A percentile compares a stretch with the other conserved stretches of the same genome.
Evolutionary conservation across 306 rosid species (phyloP).

Genomic region (Albizia julibrissin): DNA sequence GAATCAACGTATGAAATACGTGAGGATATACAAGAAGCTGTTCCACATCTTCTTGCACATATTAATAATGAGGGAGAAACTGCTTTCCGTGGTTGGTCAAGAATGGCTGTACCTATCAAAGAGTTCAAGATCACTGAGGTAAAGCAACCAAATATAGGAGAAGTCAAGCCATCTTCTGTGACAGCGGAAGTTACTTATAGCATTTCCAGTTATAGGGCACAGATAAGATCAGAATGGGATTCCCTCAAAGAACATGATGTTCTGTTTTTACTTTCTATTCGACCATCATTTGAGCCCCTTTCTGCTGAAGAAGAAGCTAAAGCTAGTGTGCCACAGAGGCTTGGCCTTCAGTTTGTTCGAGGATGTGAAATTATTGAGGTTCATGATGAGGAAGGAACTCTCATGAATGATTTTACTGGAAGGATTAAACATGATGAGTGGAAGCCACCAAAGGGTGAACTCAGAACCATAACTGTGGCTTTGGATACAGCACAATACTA

Average conservation of each 20-base stretch:
- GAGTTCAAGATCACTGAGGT: slow-evolving; percentile 82
- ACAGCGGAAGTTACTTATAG: slow-evolving; percentile 85
- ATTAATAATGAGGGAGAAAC: slow-evolving; percentile 86
- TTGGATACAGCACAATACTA: slow-evolving; percentile 97
- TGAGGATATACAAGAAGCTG: slow-evolving; percentile 95
- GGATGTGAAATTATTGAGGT: slow-evolving; percentile 95
- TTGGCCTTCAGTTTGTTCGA: slow-evolving; percentile 90
- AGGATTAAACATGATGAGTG: slow-evolving; percentile 93
- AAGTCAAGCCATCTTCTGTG: slow-evolving; percentile 94
- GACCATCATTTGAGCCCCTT: slow-evolving; percentile 91
- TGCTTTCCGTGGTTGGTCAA: slow-evolving; percentile 98
- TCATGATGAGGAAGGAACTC: slow-evolving; percentile 89
- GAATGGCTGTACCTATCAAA: slow-evolving; percentile 95
- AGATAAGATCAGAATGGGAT: slow-evolving; percentile 95
- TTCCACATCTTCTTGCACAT: slow-evolving; percentile 92
- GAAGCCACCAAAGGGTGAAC: slow-evolving; percentile 98
- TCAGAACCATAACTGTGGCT: slow-evolving; percentile 95
- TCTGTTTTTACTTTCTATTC: slow-evolving; percentile 82
- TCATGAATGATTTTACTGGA: slow-evolving; percentile 97
- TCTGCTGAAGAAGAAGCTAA: slow-evolving; percentile 83
- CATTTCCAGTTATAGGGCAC: slow-evolving; percentile 88
- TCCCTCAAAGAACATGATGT: slow-evolving; percentile 96
- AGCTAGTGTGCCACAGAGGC: slow-evolving; percentile 90
- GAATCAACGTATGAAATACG: slow-evolving; percentile 99
- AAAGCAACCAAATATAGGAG: slow-evolving; percentile 97